These are phyloP conservation scores for Penicillium desertorum DNA, from an alignment of 495 filamentous ascomycete species.

Conservation along the genomic window DNA sequence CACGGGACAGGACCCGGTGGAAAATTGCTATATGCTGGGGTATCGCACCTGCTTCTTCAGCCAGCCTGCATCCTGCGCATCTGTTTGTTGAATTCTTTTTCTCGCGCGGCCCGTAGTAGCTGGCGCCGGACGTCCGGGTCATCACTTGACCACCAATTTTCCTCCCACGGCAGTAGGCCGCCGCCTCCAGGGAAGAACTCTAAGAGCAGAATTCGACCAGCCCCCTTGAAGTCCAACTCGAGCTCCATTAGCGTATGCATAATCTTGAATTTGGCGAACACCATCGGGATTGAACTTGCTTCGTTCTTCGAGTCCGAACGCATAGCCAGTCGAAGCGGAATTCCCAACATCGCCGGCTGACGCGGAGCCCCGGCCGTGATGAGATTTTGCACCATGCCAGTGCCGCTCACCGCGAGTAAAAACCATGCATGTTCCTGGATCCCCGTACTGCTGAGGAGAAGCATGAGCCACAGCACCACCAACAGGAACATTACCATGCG, in stretches of 20 bases:
- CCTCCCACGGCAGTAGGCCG: neutral
- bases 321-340: slow-evolving; percentile 28
- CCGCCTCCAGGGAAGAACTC: slow-evolving; percentile 35
- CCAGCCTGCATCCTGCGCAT: neutral
- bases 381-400: slow-evolving; percentile 50
- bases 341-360: slow-evolving; percentile 26
- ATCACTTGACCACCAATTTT: neutral
- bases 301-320: neutral
- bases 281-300: neutral
- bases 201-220: slow-evolving; percentile 31
- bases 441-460: slow-evolving; percentile 41
- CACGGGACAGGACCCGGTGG: neutral
- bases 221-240: slow-evolving; percentile 29
- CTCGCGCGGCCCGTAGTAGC: neutral
- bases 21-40: neutral
- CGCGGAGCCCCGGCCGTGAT: slow-evolving; percentile 38
- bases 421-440: slow-evolving; percentile 42
- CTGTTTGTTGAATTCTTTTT: neutral
- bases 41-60: neutral
- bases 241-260: slow-evolving; percentile 35
- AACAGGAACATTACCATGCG: slow-evolving; percentile 20
- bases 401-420: slow-evolving; percentile 41
- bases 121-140: neutral
- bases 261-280: slow-evolving; percentile 29
- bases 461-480: slow-evolving; percentile 39